Evolutionary conservation across 2,329 filamentous ascomycete genomes (phyloP), one percentile per base, ranked within the genome.

Genomic region (Lasiodiplodia sp.): DNA sequence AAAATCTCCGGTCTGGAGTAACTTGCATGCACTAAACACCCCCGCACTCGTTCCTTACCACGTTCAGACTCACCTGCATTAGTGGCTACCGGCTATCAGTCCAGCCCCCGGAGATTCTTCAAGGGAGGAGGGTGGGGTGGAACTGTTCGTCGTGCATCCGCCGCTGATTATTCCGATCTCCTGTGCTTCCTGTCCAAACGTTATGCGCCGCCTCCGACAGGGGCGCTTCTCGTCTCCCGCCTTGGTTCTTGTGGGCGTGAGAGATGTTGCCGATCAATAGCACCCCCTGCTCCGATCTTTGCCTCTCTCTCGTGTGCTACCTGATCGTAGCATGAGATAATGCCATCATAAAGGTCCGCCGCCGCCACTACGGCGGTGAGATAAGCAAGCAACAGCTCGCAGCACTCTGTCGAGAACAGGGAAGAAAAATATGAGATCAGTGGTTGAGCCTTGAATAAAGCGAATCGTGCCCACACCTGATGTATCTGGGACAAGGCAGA

Each of bases 11-110:
- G 44, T 47, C 44, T 47, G 44, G 44, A 47, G 7, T 47, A 31
- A 11, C 55, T 12, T 58, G 55, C 18, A 58, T 58, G 34, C n/a
- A 58, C 55, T 37, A 21, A 34, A 38, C n/a, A 10, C 56, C 18
- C 34, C 18, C n/a, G 31, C 18, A 34, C 34, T 23, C 12, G 21
- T 38, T 25, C 57, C 25, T 31, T 51, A 34, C 58, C 58, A 34
- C 21, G 31, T 49, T 18, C 23, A 49, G 58, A 51, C 49, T 16
- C 5, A 49, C 58, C 58, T 49, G 58, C 58, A 63, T 63, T 63
- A 63, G 58, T 14, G n/a, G 25, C 56, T 23, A 21, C 56, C 53
- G 10, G 4, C 25, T 56, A 10, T 28, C 21, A 53, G 12, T 31
- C 28, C 53, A 11, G 6, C 53, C 53, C 5, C 28, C 56, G 25